Conservation (phyloP, 2,329 filamentous ascomycete species). For the Sporothrix globosa region DNA sequence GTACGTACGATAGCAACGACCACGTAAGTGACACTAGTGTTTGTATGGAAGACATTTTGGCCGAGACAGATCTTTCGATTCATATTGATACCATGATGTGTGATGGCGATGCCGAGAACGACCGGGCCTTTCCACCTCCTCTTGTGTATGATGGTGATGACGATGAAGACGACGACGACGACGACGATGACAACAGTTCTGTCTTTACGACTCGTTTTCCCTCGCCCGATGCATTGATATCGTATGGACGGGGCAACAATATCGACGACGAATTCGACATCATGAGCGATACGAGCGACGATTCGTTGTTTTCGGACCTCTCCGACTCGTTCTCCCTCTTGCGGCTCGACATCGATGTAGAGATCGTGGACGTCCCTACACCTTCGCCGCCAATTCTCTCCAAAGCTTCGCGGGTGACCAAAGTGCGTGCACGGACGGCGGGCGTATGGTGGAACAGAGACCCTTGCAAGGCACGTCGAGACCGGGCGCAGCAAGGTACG, state of each 20-base stretch:
- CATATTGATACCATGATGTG: not conserved
- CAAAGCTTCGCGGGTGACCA: conserved; percentile 5
- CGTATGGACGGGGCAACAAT: not conserved
- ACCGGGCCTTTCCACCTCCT: no score
- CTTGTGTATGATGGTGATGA: not conserved
- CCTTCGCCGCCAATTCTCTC: not conserved
- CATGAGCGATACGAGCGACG: conserved; percentile 1
- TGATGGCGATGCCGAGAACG: not conserved
- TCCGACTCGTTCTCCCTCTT: not conserved
- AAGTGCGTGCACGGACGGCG: not conserved
- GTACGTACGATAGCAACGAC: not conserved
- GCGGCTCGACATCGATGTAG: not conserved
- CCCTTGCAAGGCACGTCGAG: not conserved
- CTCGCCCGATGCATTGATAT: not conserved
- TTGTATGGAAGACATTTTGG: not conserved
- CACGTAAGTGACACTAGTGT: not conserved
- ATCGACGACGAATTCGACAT: not conserved
- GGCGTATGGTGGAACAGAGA: not conserved
- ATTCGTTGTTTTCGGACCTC: not conserved
- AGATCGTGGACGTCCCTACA: not conserved
- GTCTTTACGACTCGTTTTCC: not conserved
- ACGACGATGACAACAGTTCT: not conserved
- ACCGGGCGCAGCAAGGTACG: not conserved
- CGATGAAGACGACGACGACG: not conserved
- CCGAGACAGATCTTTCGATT: not conserved